Conservation (phyloP, 257 asterid genomes). For the Fraxinus pennsylvanica region DNA sequence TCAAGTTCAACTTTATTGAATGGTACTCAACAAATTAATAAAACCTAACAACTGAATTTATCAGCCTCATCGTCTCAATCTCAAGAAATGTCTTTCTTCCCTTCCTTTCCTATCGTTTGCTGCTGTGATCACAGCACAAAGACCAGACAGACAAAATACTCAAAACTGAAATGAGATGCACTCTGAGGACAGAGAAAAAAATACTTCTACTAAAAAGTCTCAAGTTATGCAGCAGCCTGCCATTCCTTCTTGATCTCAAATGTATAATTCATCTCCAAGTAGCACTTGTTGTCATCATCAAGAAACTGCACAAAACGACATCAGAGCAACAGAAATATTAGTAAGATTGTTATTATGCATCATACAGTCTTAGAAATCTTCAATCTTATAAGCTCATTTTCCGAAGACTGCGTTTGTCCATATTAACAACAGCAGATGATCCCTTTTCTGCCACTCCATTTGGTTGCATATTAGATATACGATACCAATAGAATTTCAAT, state of each 20-base stretch:
- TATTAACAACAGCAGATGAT: too few relatives aligned
- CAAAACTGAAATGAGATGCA: constrained; percentile 30
- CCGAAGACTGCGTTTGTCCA: background rate
- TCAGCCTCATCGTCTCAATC: background rate
- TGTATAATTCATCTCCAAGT: constrained; percentile 93
- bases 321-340: background rate
- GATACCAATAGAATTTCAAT: too few relatives aligned
- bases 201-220: constrained; percentile 23
- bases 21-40: constrained; percentile 16
- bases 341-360: too few relatives aligned
- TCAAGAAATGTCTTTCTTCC: background rate
- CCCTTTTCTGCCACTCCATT: too few relatives aligned
- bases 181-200: constrained; percentile 26
- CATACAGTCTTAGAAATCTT: too few relatives aligned
- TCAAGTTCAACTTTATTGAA: constrained; percentile 40
- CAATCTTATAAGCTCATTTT: background rate
- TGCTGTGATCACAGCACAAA: constrained; percentile 27
- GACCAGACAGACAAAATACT: constrained; percentile 8
- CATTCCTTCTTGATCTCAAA: constrained; percentile 95
- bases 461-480: too few relatives aligned
- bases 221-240: constrained; percentile 46
- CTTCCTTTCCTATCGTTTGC: constrained; percentile 34
- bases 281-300: constrained; percentile 86
- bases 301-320: constrained; percentile 57
- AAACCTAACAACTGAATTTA: constrained; percentile 19